A percentile compares a stretch with the other conserved stretches of the same genome.
These are phyloP conservation scores for Metschnikowia similis DNA, from an alignment of 805 yeast genomes.

Conservation along the genomic window DNA sequence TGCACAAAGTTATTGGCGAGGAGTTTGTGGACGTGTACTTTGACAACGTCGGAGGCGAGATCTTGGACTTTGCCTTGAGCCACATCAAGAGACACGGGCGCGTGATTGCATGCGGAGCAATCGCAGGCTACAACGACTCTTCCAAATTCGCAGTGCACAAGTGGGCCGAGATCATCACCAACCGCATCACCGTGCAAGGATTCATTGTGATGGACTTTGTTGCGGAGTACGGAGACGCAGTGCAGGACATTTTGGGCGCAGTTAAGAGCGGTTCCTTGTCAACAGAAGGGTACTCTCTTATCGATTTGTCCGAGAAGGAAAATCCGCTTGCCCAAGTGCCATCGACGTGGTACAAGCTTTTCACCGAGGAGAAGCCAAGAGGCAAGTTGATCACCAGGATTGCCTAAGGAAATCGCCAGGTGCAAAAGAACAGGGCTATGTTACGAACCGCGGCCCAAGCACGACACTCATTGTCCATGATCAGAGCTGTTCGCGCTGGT, in stretches of 20 bases:
- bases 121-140: conserved; percentile 51
- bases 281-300: conserved; percentile 32
- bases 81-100: conserved; percentile 38
- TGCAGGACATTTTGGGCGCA: conserved; percentile 30
- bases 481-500: neutral
- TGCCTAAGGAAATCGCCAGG: conserved; percentile 2
- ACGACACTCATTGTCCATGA: neutral
- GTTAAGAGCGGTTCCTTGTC: conserved; percentile 40
- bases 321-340: conserved; percentile 13
- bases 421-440: neutral
- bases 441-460: neutral
- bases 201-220: conserved; percentile 46
- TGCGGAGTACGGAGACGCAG: conserved; percentile 35
- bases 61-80: conserved; percentile 43
- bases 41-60: conserved; percentile 64
- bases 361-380: conserved; percentile 17
- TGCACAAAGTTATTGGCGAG: conserved; percentile 35
- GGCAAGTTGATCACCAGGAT: conserved; percentile 18
- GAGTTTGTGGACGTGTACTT: conserved; percentile 50
- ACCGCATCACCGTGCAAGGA: conserved; percentile 51
- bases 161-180: conserved; percentile 43
- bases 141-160: conserved; percentile 32
- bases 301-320: conserved; percentile 36
- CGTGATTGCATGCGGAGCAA: conserved; percentile 61
- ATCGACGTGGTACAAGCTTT: conserved; percentile 15